A percentile compares a stretch with the other conserved stretches of the same genome.
These are phyloP conservation scores for Irpex rosettiformis DNA, from an alignment of 1,284 basidiomycete genomes.

Conservation along the genomic window DNA sequence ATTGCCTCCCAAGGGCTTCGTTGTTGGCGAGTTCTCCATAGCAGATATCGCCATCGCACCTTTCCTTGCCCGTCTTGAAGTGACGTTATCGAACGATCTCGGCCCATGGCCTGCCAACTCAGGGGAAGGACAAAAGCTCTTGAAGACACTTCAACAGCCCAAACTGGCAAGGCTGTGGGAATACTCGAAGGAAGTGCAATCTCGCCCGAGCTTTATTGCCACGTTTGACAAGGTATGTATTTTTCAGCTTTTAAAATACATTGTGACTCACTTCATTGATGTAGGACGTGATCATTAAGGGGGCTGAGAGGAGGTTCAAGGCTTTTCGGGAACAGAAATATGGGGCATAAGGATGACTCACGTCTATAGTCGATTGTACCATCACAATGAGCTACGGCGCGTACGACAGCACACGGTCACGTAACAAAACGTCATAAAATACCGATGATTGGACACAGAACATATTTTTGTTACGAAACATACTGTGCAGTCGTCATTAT, in stretches of 20 bases:
- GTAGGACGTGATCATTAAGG: neutral
- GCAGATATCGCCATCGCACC: constrained; percentile 8
- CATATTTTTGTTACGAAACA: no score
- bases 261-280: no score
- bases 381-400: no score
- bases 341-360: neutral
- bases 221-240: neutral
- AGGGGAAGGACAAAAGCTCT: neutral
- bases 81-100: neutral
- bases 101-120: neutral
- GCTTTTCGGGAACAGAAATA: neutral
- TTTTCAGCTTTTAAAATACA: no score
- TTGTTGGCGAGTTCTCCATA: constrained; percentile 7
- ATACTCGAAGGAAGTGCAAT: neutral
- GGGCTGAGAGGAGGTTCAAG: neutral
- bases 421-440: no score
- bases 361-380: neutral
- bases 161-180: neutral
- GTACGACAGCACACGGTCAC: no score
- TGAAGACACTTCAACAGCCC: neutral
- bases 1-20: constrained; percentile 11
- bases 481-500: no score
- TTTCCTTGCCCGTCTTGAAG: neutral
- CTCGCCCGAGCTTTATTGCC: neutral
- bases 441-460: no score